phyloP scores from a whole-genome alignment of 176 grass and related monocot genomes.

The Tillandsia fasciculata region DNA sequence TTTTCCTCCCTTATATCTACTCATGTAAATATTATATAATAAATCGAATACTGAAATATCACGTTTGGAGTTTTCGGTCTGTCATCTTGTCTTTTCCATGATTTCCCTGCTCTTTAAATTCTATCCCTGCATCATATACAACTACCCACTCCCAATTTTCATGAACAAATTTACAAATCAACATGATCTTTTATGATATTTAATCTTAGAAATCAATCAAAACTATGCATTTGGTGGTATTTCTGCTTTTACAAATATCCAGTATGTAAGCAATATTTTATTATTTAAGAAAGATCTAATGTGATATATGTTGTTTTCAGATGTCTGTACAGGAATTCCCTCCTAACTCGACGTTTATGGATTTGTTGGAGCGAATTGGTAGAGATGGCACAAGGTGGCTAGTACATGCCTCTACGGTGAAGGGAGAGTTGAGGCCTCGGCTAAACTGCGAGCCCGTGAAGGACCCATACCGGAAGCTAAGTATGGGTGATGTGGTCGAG shows the following conservation, averaged over 20 bases:
- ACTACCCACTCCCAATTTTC: not conserved
- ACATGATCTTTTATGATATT: not conserved
- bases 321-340: constrained; percentile 59
- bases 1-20: not conserved
- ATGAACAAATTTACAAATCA: not conserved
- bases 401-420: constrained; percentile 12
- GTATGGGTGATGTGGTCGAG: constrained; percentile 54
- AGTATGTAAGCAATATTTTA: not conserved
- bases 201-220: no score
- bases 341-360: constrained; percentile 26
- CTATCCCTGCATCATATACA: not conserved
- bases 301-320: constrained; percentile 22
- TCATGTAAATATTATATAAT: not conserved
- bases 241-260: no score
- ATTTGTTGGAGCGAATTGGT: constrained; percentile 35
- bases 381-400: not conserved
- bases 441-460: constrained; percentile 31
- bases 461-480: constrained; percentile 34
- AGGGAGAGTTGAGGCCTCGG: constrained; percentile 27
- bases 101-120: no score
- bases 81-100: not conserved
- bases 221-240: no score
- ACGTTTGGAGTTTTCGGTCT: not conserved
- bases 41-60: no score
- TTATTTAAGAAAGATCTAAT: not conserved